phyloP scores from a whole-genome alignment of 495 filamentous ascomycete species.

The Penicillium steckii region DNA sequence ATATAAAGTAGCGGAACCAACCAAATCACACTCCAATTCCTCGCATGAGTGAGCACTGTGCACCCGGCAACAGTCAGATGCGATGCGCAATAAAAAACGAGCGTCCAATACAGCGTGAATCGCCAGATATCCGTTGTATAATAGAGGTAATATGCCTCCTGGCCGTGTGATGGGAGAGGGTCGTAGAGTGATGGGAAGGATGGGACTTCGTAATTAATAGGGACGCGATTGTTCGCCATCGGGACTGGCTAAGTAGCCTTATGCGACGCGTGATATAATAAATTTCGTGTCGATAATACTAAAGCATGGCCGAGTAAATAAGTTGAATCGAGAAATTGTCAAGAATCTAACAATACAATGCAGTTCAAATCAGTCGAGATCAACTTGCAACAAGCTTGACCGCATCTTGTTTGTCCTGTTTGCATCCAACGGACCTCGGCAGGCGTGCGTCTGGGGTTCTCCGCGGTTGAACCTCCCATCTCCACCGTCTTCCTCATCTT shows the following conservation, averaged over 20 bases:
- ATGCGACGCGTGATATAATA: background rate
- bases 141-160: slow-evolving; percentile 67
- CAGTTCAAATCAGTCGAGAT: too few species aligned
- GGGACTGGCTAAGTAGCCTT: background rate
- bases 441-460: slow-evolving; percentile 29
- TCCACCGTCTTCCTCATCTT: background rate
- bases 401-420: slow-evolving; percentile 43
- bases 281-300: background rate
- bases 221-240: slow-evolving; percentile 51
- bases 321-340: too few species aligned
- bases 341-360: too few species aligned
- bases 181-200: slow-evolving; percentile 87
- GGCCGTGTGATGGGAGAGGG: slow-evolving; percentile 55
- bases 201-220: slow-evolving; percentile 68
- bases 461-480: slow-evolving; percentile 22
- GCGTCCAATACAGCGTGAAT: slow-evolving; percentile 88
- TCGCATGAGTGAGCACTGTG: slow-evolving; percentile 67
- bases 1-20: slow-evolving; percentile 72
- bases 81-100: slow-evolving; percentile 45
- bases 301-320: background rate
- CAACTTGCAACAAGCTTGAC: too few species aligned
- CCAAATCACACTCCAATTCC: slow-evolving; percentile 75
- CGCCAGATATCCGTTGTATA: slow-evolving; percentile 81
- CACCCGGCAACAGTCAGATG: slow-evolving; percentile 61
- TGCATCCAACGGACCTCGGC: slow-evolving; percentile 41